Base-by-base conservation (phyloP, 2,329 filamentous ascomycete genomes). In the Didymella exigua region DNA sequence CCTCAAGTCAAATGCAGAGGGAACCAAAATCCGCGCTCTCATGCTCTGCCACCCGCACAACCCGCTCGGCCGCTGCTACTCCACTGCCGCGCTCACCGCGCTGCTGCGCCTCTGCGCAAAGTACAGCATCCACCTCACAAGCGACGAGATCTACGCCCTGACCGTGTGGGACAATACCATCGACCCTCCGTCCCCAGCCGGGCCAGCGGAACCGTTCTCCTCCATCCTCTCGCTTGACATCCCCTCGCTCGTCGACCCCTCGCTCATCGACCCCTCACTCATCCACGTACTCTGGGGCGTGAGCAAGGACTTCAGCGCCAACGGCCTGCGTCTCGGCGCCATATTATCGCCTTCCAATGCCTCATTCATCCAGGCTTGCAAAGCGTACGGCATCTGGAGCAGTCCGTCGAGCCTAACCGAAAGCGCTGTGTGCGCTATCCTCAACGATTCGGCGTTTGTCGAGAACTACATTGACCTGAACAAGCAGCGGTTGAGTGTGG, bases 101-200 rank as follows among this genome's bases (percentile, higher is more conserved):
- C 67, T 82, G 21, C 79, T 85, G 76, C 61, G 66, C 2, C 58
- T 85, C 23, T 85, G 83, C 59, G 71, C 82, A 45, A 76, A 77
- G 50, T 71, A 85, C 59, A 55, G 73, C 3, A 70, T 86, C 2
- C 82, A 86, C 60, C 69, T 86, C 24, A 77, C 86, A 68, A 80
- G 78, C 60, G 84, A 86, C 61, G 84, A 86, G 63, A 81, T 86
- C 26, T 86, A 86, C 62, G 84, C 82, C 1, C 64, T 84, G 2
- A 84, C 83, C 0, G 71, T 80, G 0, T 86, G 45, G 50, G 21
- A 60, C 5, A 59, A 56, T 29, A 55, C 38, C 59, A 81, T 37
- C 80, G 84, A 73, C 49, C 59, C 13, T n/a, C 45, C 7, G 24
- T 30, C 2, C 16, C 36, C 2, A 14, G 70, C 24, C 30, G 7